Evolutionary conservation across 192 early-diverging fungal species (phyloP).

Genomic region (Coemansia guatemalensis): DNA sequence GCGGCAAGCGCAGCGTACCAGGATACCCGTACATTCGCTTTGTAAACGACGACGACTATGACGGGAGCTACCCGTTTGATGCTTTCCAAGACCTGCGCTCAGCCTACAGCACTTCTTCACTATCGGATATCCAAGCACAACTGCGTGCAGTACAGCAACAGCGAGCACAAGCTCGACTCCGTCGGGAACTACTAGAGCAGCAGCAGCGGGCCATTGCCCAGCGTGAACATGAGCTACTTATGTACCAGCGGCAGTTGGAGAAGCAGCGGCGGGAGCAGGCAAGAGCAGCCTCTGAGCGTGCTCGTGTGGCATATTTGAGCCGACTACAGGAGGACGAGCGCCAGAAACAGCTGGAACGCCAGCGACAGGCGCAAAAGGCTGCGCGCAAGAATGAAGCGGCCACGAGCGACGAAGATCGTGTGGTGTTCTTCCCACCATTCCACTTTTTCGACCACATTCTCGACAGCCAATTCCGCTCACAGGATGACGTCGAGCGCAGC

Average conservation of each 20-base stretch:
- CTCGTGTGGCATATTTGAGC: conserved; percentile 18
- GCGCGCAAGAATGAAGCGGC: background rate
- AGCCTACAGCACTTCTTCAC: conserved; percentile 30
- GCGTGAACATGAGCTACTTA: conserved; percentile 25
- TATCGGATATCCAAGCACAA: conserved; percentile 28
- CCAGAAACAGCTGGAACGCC: conserved; percentile 8
- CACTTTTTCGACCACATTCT: conserved; percentile 46
- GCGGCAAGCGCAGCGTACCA: conserved; percentile 20
- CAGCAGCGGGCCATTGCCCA: conserved; percentile 27
- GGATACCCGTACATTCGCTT: conserved; percentile 47
- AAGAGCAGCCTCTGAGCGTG: conserved; percentile 17
- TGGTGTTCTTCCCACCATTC: conserved; percentile 35
- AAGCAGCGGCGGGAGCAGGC: conserved; percentile 24
- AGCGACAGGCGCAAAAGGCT: background rate
- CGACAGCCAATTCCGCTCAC: conserved; percentile 27
- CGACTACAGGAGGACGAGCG: conserved; percentile 24
- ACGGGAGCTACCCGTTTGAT: conserved; percentile 50
- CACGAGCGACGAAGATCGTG: background rate
- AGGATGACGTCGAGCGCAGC: conserved; percentile 39
- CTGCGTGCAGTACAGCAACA: conserved; percentile 35
- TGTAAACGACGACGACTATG: conserved; percentile 37
- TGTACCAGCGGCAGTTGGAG: conserved; percentile 30
- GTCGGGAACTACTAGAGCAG: conserved; percentile 20
- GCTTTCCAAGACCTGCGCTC: conserved; percentile 47
- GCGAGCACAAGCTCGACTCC: conserved; percentile 34